Conservation (phyloP, 257 asterid genomes). For the Solanum appendiculatum region DNA sequence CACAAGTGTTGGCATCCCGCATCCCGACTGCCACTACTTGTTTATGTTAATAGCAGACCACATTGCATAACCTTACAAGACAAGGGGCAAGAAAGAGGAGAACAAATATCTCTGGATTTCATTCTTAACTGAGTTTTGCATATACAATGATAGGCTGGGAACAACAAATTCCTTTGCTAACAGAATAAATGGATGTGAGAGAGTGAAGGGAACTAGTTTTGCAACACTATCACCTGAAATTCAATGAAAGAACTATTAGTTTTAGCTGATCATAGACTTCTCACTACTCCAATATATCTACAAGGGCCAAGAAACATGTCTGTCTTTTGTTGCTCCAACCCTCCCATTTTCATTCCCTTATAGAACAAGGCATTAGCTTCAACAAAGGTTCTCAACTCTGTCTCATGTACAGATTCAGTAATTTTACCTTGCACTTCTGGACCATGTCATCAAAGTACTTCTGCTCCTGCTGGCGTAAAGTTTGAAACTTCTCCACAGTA, state of each 20-base stretch:
- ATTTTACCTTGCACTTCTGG: constrained; percentile 81
- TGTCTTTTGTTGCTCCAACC: neutral
- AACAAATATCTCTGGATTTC: neutral
- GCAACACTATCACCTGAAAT: neutral
- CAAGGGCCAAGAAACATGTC: neutral
- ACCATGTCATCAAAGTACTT: constrained; percentile 97
- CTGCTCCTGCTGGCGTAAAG: constrained; percentile 73
- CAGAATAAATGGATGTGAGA: neutral
- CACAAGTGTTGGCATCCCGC: neutral
- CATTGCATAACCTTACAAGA: neutral
- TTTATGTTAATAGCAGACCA: neutral
- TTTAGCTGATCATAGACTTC: neutral
- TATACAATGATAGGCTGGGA: neutral
- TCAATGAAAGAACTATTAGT: neutral
- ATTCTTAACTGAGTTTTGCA: neutral
- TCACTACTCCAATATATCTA: neutral
- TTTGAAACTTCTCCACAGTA: constrained; percentile 83
- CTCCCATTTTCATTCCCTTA: neutral
- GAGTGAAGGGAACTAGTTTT: neutral
- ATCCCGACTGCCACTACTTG: neutral
- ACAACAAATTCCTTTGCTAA: neutral
- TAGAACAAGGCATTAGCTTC: neutral
- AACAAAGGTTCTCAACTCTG: neutral
- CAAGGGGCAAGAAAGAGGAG: neutral
- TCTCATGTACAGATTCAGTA: neutral